phyloP scores from a whole-genome alignment of 2,329 filamentous ascomycete genomes.

The Fusarium nurragi region DNA sequence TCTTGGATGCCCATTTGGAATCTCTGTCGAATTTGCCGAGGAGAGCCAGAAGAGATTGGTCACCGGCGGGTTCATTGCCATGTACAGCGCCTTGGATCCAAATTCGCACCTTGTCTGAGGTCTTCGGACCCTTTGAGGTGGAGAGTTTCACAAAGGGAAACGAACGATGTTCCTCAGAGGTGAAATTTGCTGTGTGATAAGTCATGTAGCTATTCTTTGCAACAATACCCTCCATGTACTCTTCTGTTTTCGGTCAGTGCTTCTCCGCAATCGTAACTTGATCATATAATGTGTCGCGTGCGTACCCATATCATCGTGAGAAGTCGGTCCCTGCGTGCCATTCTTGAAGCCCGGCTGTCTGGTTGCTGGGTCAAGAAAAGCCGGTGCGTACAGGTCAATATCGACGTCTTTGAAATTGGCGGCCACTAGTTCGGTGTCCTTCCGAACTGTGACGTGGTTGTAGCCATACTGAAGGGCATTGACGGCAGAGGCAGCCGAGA shows the following conservation, averaged over 20 bases:
- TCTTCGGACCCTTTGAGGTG: neutral
- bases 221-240: constrained; percentile 13
- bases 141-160: constrained; percentile 35
- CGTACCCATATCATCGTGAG: constrained; percentile 26
- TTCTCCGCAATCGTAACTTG: rapidly evolving
- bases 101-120: constrained; percentile 42
- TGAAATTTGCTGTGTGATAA: constrained; percentile 28
- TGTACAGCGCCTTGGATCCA: constrained; percentile 48
- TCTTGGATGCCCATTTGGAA: constrained; percentile 41
- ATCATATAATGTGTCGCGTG: too few species aligned
- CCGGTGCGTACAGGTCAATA: constrained; percentile 18
- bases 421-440: constrained; percentile 16
- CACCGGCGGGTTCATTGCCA: constrained; percentile 48
- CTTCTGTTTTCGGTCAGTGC: constrained; percentile 3
- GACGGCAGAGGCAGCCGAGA: constrained; percentile 8
- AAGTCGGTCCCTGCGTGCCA: constrained; percentile 32
- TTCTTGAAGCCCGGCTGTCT: constrained; percentile 20
- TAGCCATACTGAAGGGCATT: constrained; percentile 30
- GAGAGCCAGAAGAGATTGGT: constrained; percentile 45
- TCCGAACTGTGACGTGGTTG: constrained; percentile 10
- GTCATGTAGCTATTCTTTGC: constrained; percentile 28
- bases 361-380: neutral
- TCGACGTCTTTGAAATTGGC: constrained; percentile 34
- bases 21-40: constrained; percentile 46
- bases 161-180: constrained; percentile 25